These are phyloP conservation scores for Neophaeococcomyces mojaviensis DNA, from an alignment of 2,329 filamentous ascomycete species.

Conservation along the genomic window DNA sequence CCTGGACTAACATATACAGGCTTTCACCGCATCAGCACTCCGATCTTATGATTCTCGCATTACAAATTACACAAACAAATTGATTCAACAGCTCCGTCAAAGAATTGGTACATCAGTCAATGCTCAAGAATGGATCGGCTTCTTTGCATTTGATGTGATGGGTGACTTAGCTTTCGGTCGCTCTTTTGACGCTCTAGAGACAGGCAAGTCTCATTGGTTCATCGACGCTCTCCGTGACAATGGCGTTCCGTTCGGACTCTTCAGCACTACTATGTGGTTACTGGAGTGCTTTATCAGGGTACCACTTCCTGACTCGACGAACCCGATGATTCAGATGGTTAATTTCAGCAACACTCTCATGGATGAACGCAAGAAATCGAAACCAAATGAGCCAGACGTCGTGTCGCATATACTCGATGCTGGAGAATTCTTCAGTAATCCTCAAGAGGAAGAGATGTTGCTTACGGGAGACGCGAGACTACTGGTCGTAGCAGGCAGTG, in stretches of 20 bases:
- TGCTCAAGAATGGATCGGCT: slow-evolving; percentile 12
- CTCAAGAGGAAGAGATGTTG: background rate
- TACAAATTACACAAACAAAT: background rate
- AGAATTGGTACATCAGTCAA: slow-evolving; percentile 6
- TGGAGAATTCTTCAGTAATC: slow-evolving; percentile 2
- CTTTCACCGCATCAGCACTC: slow-evolving; percentile 7
- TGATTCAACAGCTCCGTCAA: background rate
- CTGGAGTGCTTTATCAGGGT: background rate
- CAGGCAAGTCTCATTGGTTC: slow-evolving; percentile 1
- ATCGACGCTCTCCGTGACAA: background rate
- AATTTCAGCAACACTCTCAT: background rate
- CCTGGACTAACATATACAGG: slow-evolving; percentile 5
- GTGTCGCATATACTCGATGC: slow-evolving; percentile 4
- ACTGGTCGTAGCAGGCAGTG: slow-evolving; percentile 7
- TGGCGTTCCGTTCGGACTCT: background rate
- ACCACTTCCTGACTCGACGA: background rate
- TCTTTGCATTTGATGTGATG: slow-evolving; percentile 17
- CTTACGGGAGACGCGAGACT: slow-evolving; percentile 1
- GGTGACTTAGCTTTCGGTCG: slow-evolving; percentile 12
- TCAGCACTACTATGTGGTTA: background rate
- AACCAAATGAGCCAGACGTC: slow-evolving; percentile 2
- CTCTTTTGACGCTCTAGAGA: slow-evolving; percentile 8
- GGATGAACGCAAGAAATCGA: background rate
- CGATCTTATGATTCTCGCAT: slow-evolving; percentile 9
- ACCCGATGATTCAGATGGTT: background rate